phyloP scores from a whole-genome alignment of 1,284 basidiomycete genomes.

The Grifola frondosa region DNA sequence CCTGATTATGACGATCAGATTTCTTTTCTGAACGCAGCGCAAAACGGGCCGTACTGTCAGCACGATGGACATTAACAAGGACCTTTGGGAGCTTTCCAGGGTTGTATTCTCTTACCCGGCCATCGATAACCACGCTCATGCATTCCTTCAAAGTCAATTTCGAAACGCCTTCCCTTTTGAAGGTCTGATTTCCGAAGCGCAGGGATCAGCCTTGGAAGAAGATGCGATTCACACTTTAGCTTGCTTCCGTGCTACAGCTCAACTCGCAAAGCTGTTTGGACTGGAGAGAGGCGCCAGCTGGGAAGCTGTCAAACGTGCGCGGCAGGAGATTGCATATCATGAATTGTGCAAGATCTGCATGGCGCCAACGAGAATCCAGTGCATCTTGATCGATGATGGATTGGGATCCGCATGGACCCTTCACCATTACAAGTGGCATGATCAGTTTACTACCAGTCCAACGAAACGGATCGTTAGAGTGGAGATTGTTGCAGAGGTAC shows the following conservation, averaged over 20 bases:
- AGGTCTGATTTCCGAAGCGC: conserved; percentile 63
- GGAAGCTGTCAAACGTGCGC: conserved; percentile 53
- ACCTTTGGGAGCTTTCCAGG: conserved; percentile 19
- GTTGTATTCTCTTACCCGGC: conserved; percentile 38
- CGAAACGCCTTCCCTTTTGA: conserved; percentile 55
- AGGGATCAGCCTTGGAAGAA: conserved; percentile 45
- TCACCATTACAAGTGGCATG: conserved; percentile 59
- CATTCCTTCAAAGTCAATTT: conserved; percentile 50
- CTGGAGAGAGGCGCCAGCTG: conserved; percentile 46
- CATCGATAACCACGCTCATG: conserved; percentile 79
- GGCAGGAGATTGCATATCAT: conserved; percentile 46
- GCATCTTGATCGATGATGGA: conserved; percentile 71
- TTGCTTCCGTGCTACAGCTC: conserved; percentile 52
- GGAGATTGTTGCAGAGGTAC: conserved; percentile 66
- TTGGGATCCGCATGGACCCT: conserved; percentile 49
- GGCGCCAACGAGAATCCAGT: conserved; percentile 53
- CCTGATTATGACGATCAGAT: no score
- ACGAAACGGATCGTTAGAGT: conserved; percentile 65
- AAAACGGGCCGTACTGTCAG: no score
- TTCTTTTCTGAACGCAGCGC: no score
- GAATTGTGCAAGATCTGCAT: conserved; percentile 58
- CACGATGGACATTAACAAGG: conserved; percentile 19
- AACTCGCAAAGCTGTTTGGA: conserved; percentile 51
- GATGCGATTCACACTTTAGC: conserved; percentile 59
- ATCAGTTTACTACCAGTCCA: conserved; percentile 49